Evolutionary conservation across 495 filamentous ascomycete genomes (phyloP), one percentile per base, ranked within the genome.

Genomic region (Lepraria neglecta): DNA sequence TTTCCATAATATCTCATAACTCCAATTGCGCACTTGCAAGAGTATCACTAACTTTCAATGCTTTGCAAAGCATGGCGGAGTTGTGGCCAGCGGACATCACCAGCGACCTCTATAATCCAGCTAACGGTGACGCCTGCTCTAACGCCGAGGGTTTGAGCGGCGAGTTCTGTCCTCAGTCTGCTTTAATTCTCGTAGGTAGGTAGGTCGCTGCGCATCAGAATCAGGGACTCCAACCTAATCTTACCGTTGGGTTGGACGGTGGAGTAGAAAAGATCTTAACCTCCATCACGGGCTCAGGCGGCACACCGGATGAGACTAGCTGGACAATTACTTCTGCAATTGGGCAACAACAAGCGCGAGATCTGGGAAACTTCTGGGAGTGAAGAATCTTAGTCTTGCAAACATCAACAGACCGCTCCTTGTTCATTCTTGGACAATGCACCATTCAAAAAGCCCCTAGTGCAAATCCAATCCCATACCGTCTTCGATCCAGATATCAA

Each of bases 341-440:
- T 27, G 42, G 42, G n/a, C 59, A 14, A 4, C 6, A 46, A 28
- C 59, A 59, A 43, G 61, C 45, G 6, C 17, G 43, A n/a, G 61
- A 63, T 35, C 54, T 63, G 10, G 31, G 43, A 9, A 28, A 63
- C 33, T 63, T 59, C n/a, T 64, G 62, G 56, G 62, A 33, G 62
- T 55, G n/a, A 56, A 64, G 57, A 64, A 64, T 21, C 35, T n/a
- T 21, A 64, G 47, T 27, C 38, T 60, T 27, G 43, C 56, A 21
- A 43, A 10, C n/a, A n/a, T n/a, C n/a, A n/a, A n/a, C n/a, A n/a
- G n/a, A n/a, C n/a, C n/a, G n/a, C n/a, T n/a, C n/a, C n/a, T n/a
- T n/a, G n/a, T n/a, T n/a, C n/a, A n/a, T n/a, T n/a, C n/a, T n/a
- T n/a, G n/a, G n/a, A n/a, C n/a, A n/a, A n/a, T n/a, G n/a, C n/a